phyloP scores from a whole-genome alignment of 225 moss, liverwort and hornwort genomes.

The Marchantia polymorpha region DNA sequence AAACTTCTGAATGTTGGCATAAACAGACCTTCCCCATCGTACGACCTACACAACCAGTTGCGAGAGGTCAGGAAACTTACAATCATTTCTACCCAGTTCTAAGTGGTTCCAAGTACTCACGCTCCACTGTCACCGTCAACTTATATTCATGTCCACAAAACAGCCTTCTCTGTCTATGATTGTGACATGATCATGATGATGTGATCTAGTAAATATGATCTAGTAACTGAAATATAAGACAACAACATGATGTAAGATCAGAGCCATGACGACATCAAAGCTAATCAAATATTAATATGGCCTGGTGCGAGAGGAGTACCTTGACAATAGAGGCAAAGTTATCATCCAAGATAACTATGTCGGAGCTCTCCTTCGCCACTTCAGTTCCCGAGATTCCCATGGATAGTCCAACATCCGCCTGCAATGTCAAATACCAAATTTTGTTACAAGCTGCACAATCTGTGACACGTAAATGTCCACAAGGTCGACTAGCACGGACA shows the following conservation, averaged over 20 bases:
- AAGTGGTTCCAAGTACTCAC: not conserved
- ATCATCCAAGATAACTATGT: constrained; percentile 91
- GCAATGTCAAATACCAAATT: constrained; percentile 1
- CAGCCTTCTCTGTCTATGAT: too few relatives aligned
- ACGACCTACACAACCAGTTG: constrained; percentile 54
- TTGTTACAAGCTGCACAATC: not conserved
- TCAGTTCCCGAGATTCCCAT: constrained; percentile 61
- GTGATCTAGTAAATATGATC: too few relatives aligned
- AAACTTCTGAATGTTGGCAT: constrained; percentile 94
- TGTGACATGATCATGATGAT: too few relatives aligned
- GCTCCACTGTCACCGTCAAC: not conserved
- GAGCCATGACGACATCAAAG: not conserved
- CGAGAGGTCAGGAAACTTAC: not conserved
- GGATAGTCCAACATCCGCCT: constrained; percentile 66
- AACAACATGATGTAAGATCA: not conserved
- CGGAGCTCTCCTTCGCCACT: constrained; percentile 90
- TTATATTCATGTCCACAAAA: too few relatives aligned
- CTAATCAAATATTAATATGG: not conserved
- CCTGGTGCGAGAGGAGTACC: constrained; percentile 31
- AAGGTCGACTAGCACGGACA: too few relatives aligned
- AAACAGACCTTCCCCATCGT: constrained; percentile 93
- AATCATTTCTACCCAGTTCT: not conserved
- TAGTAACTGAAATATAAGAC: too few relatives aligned
- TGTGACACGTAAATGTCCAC: too few relatives aligned
- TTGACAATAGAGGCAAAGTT: constrained; percentile 95